Conservation (phyloP, 2,329 filamentous ascomycete genomes). For the Ilyonectria mors-panacis region DNA sequence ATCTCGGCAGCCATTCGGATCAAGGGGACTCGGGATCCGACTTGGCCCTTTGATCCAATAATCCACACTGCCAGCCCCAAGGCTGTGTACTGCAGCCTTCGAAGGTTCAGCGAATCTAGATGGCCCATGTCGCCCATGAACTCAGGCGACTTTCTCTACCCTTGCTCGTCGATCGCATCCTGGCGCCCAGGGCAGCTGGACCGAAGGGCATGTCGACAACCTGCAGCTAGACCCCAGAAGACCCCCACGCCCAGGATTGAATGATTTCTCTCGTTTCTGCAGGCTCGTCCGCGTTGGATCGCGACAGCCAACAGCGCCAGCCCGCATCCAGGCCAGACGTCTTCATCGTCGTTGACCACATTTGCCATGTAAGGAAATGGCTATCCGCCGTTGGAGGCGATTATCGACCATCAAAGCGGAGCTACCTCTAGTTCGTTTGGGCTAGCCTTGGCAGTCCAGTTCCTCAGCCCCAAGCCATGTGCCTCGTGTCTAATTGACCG, state of each 20-base stretch:
- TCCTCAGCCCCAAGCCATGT: slow-evolving; percentile 13
- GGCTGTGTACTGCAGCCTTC: slow-evolving; percentile 4
- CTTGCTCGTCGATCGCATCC: slow-evolving; percentile 29
- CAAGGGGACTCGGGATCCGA: neutral
- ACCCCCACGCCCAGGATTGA: slow-evolving; percentile 22
- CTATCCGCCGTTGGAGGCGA: slow-evolving; percentile 8
- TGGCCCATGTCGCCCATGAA: slow-evolving; percentile 8
- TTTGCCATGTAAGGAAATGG: neutral
- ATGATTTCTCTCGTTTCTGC: slow-evolving; percentile 15
- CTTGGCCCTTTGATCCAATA: neutral
- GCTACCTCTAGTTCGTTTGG: slow-evolving; percentile 8
- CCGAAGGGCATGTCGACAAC: slow-evolving; percentile 19
- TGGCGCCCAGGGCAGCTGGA: slow-evolving; percentile 17
- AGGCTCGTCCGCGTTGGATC: neutral
- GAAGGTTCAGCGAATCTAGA: slow-evolving; percentile 21
- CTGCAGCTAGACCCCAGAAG: slow-evolving; percentile 28
- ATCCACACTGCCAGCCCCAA: neutral
- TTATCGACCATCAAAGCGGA: slow-evolving; percentile 12
- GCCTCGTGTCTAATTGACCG: slow-evolving; percentile 27
- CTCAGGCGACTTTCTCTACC: slow-evolving; percentile 10
- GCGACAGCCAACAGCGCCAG: slow-evolving; percentile 3
- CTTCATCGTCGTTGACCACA: slow-evolving; percentile 4
- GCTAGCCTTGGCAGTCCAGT: slow-evolving; percentile 12
- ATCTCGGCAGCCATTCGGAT: slow-evolving; percentile 10
- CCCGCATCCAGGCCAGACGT: neutral